Percentiles rank a stretch among this genome's conserved stretches.
Conservation (phyloP, 768 basidiomycete genomes). For the Gyrodon lividus region DNA sequence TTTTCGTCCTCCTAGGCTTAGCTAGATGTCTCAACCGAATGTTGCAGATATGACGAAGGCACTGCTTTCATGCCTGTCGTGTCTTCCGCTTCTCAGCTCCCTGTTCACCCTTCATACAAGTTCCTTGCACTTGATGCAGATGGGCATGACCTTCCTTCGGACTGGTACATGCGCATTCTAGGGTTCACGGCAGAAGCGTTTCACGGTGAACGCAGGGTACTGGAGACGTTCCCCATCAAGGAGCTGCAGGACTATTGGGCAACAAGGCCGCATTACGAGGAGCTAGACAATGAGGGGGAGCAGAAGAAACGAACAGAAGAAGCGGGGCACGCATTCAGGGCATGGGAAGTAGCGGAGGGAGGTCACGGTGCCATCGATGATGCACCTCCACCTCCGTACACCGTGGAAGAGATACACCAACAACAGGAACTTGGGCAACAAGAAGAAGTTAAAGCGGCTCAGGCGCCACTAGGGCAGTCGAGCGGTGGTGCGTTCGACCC, state of each 20-base stretch:
- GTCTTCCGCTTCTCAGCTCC: constrained; percentile 54
- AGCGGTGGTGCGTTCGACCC: not conserved
- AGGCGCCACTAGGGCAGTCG: not conserved
- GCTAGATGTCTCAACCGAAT: constrained; percentile 1
- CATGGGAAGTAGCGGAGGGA: constrained; percentile 36
- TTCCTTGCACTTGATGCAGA: constrained; percentile 79
- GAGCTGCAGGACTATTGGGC: constrained; percentile 78
- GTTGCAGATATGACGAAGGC: constrained; percentile 74
- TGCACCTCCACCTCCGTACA: constrained; percentile 69
- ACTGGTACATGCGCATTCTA: constrained; percentile 85
- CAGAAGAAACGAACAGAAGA: constrained; percentile 26
- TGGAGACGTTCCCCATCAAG: constrained; percentile 64
- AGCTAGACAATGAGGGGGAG: constrained; percentile 13
- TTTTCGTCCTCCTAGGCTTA: not conserved
- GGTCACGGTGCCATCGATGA: constrained; percentile 42
- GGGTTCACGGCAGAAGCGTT: constrained; percentile 71
- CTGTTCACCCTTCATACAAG: constrained; percentile 53
- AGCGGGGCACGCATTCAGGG: constrained; percentile 37
- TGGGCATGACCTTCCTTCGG: constrained; percentile 71
- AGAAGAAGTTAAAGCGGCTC: not conserved
- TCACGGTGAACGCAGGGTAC: constrained; percentile 59
- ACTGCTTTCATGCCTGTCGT: constrained; percentile 80
- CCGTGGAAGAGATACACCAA: constrained; percentile 40
- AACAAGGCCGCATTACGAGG: constrained; percentile 56
- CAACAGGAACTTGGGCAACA: not conserved